These are phyloP conservation scores for Rutstroemia sp. DNA, from an alignment of 2,329 filamentous ascomycete genomes.

Conservation along the genomic window DNA sequence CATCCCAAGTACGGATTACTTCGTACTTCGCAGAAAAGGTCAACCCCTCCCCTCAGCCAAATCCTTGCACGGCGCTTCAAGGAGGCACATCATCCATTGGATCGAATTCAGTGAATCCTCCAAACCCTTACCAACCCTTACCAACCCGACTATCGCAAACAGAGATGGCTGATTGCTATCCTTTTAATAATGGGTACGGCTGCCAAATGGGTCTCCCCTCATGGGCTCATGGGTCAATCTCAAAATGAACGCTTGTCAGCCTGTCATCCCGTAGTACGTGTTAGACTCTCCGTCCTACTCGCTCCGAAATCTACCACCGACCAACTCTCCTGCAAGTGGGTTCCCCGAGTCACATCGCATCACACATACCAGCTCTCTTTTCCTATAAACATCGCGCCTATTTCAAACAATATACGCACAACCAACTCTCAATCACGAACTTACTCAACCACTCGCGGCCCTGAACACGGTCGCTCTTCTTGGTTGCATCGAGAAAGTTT, in stretches of 20 bases:
- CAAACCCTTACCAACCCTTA: too few relatives aligned
- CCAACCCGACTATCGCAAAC: too few relatives aligned
- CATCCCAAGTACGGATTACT: too few relatives aligned
- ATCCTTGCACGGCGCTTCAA: slow-evolving; percentile 8
- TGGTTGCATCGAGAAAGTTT: too few relatives aligned
- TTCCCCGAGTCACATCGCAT: not conserved
- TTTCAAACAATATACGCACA: not conserved
- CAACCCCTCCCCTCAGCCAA: not conserved
- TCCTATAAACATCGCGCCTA: slow-evolving; percentile 10
- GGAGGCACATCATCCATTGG: not conserved
- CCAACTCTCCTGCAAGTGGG: not conserved
- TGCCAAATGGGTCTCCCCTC: too few relatives aligned
- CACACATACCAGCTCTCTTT: not conserved
- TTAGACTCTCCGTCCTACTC: not conserved
- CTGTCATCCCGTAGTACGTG: slow-evolving; percentile 1
- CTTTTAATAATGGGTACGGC: too few relatives aligned
- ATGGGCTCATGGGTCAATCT: slow-evolving; percentile 5
- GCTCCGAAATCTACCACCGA: not conserved
- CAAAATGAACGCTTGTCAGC: not conserved
- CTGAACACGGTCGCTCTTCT: too few relatives aligned
- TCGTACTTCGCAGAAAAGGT: too few relatives aligned
- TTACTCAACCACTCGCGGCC: too few relatives aligned
- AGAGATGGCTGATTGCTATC: too few relatives aligned
- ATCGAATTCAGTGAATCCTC: not conserved
- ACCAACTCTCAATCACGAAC: not conserved